Evolutionary conservation across 2,329 filamentous ascomycete species (phyloP), one percentile per base, ranked within the genome.

Genomic region (Fusarium siculi): DNA sequence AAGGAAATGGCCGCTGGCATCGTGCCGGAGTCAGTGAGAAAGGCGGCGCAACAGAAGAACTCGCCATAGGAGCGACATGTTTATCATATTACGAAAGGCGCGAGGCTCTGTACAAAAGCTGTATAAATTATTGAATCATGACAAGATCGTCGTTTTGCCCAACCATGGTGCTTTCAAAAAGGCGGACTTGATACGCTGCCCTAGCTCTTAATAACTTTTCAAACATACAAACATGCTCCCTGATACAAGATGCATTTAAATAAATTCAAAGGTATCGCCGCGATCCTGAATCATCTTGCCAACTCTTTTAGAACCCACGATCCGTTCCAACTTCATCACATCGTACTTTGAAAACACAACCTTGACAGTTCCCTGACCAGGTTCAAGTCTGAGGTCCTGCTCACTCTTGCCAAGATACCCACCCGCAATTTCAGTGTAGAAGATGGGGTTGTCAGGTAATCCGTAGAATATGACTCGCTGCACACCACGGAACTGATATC

Each of bases 261-360:
- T 87, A 87, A 98, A 98, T 80, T 97, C 95, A 88, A 98, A 99
- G 2, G 93, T 96, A 88, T 98, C 96, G 7, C 91, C 92, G 79
- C 90, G 91, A 76, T 97, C 94, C 70, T 87, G 89, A 63, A 98
- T 85, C 94, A 99, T 96, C 80, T 91, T 93, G 21, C 90, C 91
- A 11, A 96, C 91, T 70, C 96, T 89, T 83, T 92, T 90, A 5
- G 89, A 93, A 2, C 96, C 96, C 4, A 95, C 95, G 43, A 98
- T 85, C 64, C 96, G 88, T 86, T 99, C 96, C 77, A 98, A 83
- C 85, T 93, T 95, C 84, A 98, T 85, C 18, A 91, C 89, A 84
- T 99, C 96, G 87, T 95, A 98, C 81, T 91, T 95, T 14, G 93
- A 96, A 80, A 98, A 98, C 72, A 96, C 80, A 79, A 82, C 87